A percentile compares a stretch with the other conserved stretches of the same genome.
These are phyloP conservation scores for Sporodiniella umbellata DNA, from an alignment of 371 early-diverging fungal species.

Conservation along the genomic window DNA sequence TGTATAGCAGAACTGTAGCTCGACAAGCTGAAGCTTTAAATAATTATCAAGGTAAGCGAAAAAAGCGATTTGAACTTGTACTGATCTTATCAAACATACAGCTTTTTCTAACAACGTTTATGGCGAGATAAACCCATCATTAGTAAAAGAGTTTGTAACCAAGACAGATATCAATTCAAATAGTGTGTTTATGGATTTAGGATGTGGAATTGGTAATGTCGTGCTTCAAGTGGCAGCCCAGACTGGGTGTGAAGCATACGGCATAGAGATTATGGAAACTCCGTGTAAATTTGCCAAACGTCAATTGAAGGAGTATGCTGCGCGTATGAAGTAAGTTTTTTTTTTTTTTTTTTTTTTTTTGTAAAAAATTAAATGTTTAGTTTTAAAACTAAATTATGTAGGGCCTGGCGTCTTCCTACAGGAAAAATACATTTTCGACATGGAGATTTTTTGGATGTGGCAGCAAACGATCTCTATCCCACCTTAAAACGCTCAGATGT, in stretches of 20 bases:
- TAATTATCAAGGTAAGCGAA: constrained; percentile 66
- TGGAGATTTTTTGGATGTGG: constrained; percentile 73
- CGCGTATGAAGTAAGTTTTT: constrained; percentile 67
- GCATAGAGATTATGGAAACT: constrained; percentile 91
- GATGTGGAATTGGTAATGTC: constrained; percentile 95
- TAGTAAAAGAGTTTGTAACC: constrained; percentile 82
- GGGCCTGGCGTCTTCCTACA: constrained; percentile 63
- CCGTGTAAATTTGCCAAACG: constrained; percentile 78
- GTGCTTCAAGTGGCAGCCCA: constrained; percentile 93
- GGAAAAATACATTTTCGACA: constrained; percentile 65
- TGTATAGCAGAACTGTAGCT: constrained; percentile 85
- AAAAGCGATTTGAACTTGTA: not conserved
- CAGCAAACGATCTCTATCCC: constrained; percentile 53
- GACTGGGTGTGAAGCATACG: constrained; percentile 79
- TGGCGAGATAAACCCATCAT: constrained; percentile 87
- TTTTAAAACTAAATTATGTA: too few relatives aligned
- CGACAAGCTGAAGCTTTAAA: constrained; percentile 79
- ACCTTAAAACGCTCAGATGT: constrained; percentile 85
- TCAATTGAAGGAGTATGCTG: constrained; percentile 81
- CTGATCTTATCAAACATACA: constrained; percentile 6
- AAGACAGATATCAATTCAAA: constrained; percentile 62
- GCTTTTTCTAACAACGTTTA: constrained; percentile 95
- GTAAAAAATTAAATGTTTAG: too few relatives aligned
- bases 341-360: too few relatives aligned
- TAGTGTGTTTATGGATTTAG: constrained; percentile 89